Conservation (phyloP, 2,329 filamentous ascomycete species). For the Emergomyces orientalis region DNA sequence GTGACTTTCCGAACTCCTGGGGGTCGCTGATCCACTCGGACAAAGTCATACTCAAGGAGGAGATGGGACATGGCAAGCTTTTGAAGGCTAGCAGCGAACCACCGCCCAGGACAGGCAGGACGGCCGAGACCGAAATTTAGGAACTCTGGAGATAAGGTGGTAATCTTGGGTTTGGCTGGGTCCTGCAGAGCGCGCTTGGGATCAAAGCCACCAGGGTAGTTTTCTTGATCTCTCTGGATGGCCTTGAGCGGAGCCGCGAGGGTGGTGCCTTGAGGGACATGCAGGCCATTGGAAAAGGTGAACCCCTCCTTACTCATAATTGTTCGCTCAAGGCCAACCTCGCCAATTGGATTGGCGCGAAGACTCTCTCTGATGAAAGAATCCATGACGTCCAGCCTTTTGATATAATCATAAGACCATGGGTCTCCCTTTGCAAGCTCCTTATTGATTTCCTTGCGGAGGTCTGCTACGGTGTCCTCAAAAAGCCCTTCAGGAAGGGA, state of each 20-base stretch:
- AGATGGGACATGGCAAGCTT: conserved; percentile 6
- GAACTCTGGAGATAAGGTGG: conserved; percentile 14
- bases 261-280: conserved; percentile 14
- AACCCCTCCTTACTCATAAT: conserved; percentile 15
- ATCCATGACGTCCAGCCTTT: conserved; percentile 17
- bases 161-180: conserved; percentile 6
- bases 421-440: conserved; percentile 5
- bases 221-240: conserved; percentile 1
- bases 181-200: not conserved
- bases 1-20: not conserved
- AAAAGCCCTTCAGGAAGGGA: conserved; percentile 9
- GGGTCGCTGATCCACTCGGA: not conserved
- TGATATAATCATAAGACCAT: conserved; percentile 9
- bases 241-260: conserved; percentile 10
- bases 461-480: conserved; percentile 9
- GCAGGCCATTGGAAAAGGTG: conserved; percentile 15
- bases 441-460: conserved; percentile 9
- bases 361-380: conserved; percentile 18
- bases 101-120: conserved; percentile 3
- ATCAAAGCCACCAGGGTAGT: conserved; percentile 4
- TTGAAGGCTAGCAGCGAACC: conserved; percentile 2
- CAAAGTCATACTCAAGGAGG: conserved; percentile 7
- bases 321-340: conserved; percentile 15
- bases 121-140: conserved; percentile 11
- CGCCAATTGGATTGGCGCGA: conserved; percentile 15